phyloP scores from a whole-genome alignment of 2,329 filamentous ascomycete genomes.

The Curvularia verruculosa region DNA sequence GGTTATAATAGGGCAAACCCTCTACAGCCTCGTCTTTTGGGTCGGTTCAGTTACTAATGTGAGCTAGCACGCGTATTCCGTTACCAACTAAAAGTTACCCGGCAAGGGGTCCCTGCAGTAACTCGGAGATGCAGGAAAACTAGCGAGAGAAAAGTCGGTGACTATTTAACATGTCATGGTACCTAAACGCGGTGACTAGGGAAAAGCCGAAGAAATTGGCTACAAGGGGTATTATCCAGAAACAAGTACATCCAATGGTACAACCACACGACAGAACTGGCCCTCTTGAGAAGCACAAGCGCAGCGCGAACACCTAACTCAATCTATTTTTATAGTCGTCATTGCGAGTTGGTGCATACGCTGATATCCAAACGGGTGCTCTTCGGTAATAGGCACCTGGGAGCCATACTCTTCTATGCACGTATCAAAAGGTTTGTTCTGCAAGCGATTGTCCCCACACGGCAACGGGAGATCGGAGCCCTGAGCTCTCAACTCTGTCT shows the following conservation, averaged over 20 bases:
- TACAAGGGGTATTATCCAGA: neutral
- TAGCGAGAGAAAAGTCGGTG: neutral
- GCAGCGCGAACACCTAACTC: neutral
- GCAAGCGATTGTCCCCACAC: slow-evolving; percentile 32
- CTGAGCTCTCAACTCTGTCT: slow-evolving; percentile 67
- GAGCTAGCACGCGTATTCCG: neutral
- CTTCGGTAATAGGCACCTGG: slow-evolving; percentile 22
- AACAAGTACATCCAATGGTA: neutral
- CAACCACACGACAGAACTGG: neutral
- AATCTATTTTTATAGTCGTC: slow-evolving; percentile 26
- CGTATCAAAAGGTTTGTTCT: slow-evolving; percentile 53
- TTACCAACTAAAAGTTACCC: neutral
- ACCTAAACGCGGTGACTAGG: neutral
- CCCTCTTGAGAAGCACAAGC: neutral
- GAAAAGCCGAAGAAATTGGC: neutral
- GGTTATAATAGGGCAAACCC: neutral
- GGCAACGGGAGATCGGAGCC: slow-evolving; percentile 33
- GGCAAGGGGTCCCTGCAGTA: neutral
- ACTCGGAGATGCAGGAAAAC: neutral
- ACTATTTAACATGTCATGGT: neutral
- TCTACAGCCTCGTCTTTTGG: neutral
- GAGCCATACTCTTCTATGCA: slow-evolving; percentile 35
- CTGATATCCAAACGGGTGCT: slow-evolving; percentile 27
- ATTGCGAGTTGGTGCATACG: slow-evolving; percentile 32
- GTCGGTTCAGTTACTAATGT: neutral